Base-by-base conservation (phyloP, 2,329 filamentous ascomycete species). In the Colletotrichum tanaceti region DNA sequence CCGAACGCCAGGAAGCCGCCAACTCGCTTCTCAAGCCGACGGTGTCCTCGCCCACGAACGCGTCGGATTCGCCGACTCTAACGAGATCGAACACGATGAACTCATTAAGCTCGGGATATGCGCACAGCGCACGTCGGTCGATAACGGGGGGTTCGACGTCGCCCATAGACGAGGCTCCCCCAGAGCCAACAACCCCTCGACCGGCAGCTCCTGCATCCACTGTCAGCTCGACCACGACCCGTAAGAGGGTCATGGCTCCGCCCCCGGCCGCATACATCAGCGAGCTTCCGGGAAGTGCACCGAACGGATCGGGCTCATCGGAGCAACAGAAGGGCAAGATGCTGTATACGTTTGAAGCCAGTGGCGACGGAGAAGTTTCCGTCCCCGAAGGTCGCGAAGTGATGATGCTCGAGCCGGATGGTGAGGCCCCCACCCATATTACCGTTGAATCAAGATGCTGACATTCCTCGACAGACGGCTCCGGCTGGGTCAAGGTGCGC, bases 401-500 rank as follows among this genome's bases (percentile, higher is more conserved):
- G 38, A 82, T 83, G 0, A 86, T 98, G 52, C 74, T 98, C 5
- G 94, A 98, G 77, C 89, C 93, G 20, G 97, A 99, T 81, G 93
- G 94, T 97, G 87, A 83, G 89, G 39, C 22, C 3, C 39, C 3
- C 39, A 32, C 20, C 50, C 43, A 18, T 16, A 6, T 6, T 7
- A 18, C 3, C 6, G 41, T 49, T 22, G 20, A 13, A 38, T 18
- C 4, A 35, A 22, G 11, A 5, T 22, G 39, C 49, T 71, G 57
- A 69, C 52, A 63, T 46, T 4, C 20, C 16, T 28, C 3, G 11
- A 28, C 73, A 97, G 95, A 97, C 79, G 95, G 95, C 68, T 90
- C 91, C 47, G 96, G 96, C 49, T 99, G 96, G 96, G 87, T 93
- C 74, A 95, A 92, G 78, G 89, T 99, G 68, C 91, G 92, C 59